Conservation (phyloP, 2,329 filamentous ascomycete genomes). For the Chalaropsis thielavioides region DNA sequence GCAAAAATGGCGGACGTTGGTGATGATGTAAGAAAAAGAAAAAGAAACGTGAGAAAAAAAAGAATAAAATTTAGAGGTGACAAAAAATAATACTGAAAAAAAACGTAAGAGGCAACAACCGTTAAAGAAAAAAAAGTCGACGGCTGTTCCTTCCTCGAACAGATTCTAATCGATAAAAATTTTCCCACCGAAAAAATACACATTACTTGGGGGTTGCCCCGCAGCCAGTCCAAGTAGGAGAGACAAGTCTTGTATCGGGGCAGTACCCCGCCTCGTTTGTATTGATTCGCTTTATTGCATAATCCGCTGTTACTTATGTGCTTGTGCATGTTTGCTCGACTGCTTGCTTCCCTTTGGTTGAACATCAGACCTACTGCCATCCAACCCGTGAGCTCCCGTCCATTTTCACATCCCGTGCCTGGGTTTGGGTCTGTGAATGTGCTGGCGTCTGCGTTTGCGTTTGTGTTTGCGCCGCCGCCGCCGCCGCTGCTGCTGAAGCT, state of each 20-base stretch:
- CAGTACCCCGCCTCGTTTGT: background rate
- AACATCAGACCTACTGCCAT: background rate
- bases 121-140: background rate
- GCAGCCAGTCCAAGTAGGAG: background rate
- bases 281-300: background rate
- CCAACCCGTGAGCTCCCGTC: constrained; percentile 1
- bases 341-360: background rate
- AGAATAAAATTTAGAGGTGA: background rate
- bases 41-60: background rate
- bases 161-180: constrained; percentile 7
- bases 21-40: constrained; percentile 4
- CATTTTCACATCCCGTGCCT: background rate
- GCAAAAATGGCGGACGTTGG: background rate
- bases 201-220: background rate
- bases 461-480: background rate
- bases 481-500: constrained; percentile 1
- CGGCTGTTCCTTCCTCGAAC: background rate
- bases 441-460: background rate
- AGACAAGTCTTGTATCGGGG: background rate
- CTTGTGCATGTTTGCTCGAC: background rate
- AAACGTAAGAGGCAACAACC: background rate
- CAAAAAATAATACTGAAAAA: background rate
- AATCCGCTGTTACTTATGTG: background rate
- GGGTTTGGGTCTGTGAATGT: background rate
- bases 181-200: background rate